Conservation (phyloP, 2,329 filamentous ascomycete genomes). For the Fusarium aywerte region DNA sequence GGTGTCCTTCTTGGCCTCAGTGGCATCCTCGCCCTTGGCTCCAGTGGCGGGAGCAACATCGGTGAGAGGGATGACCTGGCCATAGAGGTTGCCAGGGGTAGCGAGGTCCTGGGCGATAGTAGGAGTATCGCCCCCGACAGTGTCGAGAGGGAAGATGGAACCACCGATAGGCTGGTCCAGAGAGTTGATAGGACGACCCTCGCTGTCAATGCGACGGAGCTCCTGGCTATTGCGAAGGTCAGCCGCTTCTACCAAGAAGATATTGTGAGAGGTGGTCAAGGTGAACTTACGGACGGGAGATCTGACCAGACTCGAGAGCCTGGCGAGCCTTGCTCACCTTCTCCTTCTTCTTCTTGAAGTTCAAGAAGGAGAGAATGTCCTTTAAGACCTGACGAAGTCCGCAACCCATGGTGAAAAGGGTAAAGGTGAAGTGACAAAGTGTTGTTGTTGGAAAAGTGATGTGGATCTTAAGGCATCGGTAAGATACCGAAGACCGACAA, state of each 20-base stretch:
- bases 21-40: no score
- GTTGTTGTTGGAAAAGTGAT: background rate
- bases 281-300: conserved; percentile 17
- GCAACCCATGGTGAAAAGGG: conserved; percentile 12
- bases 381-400: background rate
- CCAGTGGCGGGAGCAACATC: no score
- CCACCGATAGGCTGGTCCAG: background rate
- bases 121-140: background rate
- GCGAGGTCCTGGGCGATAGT: background rate
- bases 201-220: background rate
- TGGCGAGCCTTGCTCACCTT: background rate
- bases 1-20: background rate
- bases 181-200: background rate
- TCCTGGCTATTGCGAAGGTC: background rate
- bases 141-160: background rate
- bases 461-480: background rate
- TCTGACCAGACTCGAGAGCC: rapidly evolving
- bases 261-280: background rate
- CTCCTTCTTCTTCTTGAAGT: background rate
- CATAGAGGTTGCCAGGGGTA: background rate
- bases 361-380: no score
- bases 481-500: conserved; percentile 6
- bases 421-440: background rate
- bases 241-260: background rate
- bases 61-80: background rate